Conservation (phyloP, 2,329 filamentous ascomycete genomes). For the Colletotrichum phormii region DNA sequence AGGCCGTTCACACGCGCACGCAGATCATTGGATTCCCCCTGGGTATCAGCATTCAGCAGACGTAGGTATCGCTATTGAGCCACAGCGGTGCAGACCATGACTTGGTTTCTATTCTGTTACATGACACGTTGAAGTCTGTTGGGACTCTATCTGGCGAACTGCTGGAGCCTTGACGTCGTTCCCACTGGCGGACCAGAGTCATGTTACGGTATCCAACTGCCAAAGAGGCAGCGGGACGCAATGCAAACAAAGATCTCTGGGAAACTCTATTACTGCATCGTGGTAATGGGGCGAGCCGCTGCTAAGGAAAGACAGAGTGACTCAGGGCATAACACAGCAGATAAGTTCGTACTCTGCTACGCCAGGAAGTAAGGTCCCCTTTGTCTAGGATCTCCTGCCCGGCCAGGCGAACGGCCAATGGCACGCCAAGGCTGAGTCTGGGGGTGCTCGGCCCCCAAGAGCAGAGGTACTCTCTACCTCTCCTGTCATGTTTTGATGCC, state of each 20-base stretch:
- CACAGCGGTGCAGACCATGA: background rate
- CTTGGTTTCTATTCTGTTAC: background rate
- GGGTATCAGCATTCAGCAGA: background rate
- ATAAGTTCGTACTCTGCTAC: conserved; percentile 3
- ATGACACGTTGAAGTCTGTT: conserved; percentile 14
- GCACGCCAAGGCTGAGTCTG: conserved; percentile 7
- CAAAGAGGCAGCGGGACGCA: conserved; percentile 2
- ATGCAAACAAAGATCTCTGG: conserved; percentile 25
- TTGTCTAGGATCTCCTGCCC: conserved; percentile 11
- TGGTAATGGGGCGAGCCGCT: conserved; percentile 9
- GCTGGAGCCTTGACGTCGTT: conserved; percentile 22
- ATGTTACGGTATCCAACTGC: background rate
- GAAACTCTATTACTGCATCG: conserved; percentile 21
- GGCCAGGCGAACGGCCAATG: conserved; percentile 9
- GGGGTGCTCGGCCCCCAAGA: conserved; percentile 13
- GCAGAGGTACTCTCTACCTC: conserved; percentile 1
- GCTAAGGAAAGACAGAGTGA: background rate
- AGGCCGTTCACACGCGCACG: background rate
- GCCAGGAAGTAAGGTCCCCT: conserved; percentile 1
- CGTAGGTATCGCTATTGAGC: background rate
- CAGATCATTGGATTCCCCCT: background rate
- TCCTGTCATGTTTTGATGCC: background rate
- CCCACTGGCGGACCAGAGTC: conserved; percentile 1
- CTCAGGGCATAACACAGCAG: background rate
- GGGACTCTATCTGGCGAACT: background rate